Conservation (phyloP, 345 rosid genomes). For the Hirschfeldia incana region DNA sequence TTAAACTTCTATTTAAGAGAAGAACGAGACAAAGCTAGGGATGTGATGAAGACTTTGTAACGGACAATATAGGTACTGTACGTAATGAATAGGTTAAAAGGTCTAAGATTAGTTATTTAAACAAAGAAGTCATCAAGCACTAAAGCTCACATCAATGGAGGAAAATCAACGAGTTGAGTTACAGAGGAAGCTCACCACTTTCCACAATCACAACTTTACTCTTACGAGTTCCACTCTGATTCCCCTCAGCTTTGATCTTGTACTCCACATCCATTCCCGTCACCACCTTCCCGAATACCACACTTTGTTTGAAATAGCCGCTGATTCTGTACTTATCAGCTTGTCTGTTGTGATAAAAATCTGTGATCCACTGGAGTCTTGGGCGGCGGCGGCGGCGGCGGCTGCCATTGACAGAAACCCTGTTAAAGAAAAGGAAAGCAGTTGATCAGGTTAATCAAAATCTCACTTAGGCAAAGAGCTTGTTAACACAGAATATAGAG, state of each 20-base stretch:
- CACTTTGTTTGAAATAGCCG: conserved; percentile 39
- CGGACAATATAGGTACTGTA: not conserved
- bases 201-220: conserved; percentile 83
- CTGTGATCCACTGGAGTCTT: conserved; percentile 91
- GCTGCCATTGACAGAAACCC: conserved; percentile 92
- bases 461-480: not conserved
- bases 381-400: conserved; percentile 67
- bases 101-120: not conserved
- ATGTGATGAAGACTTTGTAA: not conserved
- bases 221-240: conserved; percentile 79
- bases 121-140: conserved; percentile 1
- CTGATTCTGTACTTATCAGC: conserved; percentile 55
- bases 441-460: not conserved
- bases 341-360: conserved; percentile 91
- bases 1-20: not conserved
- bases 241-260: conserved; percentile 94
- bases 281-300: conserved; percentile 89
- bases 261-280: conserved; percentile 91
- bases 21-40: not conserved
- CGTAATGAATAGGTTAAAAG: no score
- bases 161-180: conserved; percentile 12
- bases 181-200: conserved; percentile 88
- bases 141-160: not conserved
- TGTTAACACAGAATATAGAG: not conserved
- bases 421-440: conserved; percentile 25